Evolutionary conservation across 768 basidiomycete genomes (phyloP).

Genomic region (Termitomyces sp.): DNA sequence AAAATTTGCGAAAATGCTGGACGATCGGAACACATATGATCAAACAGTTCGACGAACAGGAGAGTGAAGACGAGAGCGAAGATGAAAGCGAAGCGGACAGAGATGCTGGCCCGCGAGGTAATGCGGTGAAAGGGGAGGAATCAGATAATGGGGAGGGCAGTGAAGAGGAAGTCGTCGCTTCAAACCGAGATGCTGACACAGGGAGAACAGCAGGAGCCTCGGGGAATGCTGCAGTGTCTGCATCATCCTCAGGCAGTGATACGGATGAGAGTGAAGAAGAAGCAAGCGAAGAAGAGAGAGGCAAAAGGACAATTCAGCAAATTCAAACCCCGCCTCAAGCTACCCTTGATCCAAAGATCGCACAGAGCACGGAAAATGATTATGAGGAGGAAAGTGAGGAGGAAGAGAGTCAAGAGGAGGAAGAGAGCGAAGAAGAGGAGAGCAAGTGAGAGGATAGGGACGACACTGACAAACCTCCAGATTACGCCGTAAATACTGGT

Average conservation of each 20-base stretch:
- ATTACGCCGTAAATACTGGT: not conserved
- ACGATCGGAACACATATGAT: constrained; percentile 70
- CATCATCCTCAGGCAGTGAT: not conserved
- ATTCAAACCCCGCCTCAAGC: not conserved
- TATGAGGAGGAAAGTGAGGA: not conserved
- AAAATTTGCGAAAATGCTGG: constrained; percentile 69
- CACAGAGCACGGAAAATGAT: not conserved
- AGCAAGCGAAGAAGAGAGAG: not conserved
- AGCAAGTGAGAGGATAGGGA: not conserved
- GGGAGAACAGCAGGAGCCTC: not conserved
- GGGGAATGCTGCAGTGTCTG: not conserved
- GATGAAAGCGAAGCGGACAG: constrained; percentile 4
- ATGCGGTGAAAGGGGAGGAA: not conserved
- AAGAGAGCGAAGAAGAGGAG: not conserved
- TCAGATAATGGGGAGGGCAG: not conserved
- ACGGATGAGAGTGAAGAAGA: constrained; percentile 3
- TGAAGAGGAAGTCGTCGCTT: not conserved
- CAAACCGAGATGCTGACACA: too few relatives aligned
- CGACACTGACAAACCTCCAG: not conserved
- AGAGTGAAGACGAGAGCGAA: constrained; percentile 21
- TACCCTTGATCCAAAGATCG: too few relatives aligned
- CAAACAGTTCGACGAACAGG: constrained; percentile 75
- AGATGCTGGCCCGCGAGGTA: not conserved
- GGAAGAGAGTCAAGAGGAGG: not conserved
- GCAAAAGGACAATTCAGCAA: not conserved